A percentile compares a stretch with the other conserved stretches of the same genome.
These are phyloP conservation scores for Pythium sp. DNA, from an alignment of 352 stramenopile genomes.

Conservation along the genomic window DNA sequence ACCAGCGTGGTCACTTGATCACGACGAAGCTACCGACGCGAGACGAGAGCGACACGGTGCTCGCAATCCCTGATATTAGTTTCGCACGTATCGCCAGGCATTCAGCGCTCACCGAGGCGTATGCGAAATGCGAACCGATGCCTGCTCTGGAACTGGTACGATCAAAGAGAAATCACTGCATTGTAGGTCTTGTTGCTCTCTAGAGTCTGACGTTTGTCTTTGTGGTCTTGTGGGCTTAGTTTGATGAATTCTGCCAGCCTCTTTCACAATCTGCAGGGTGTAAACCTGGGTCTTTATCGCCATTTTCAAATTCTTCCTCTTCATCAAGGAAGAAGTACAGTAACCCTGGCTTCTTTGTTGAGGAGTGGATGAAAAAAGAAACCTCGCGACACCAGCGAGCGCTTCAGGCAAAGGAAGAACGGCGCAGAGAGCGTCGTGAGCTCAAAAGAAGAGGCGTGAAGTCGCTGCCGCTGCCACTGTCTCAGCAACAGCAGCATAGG, in stretches of 20 bases:
- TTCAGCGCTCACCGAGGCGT: slow-evolving; percentile 22
- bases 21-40: slow-evolving; percentile 19
- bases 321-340: slow-evolving; percentile 53
- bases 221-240: slow-evolving; percentile 14
- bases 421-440: slow-evolving; percentile 20
- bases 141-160: slow-evolving; percentile 43
- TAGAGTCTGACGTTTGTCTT: not conserved
- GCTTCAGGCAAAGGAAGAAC: slow-evolving; percentile 32
- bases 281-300: not conserved
- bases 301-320: slow-evolving; percentile 3
- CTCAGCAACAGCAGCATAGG: slow-evolving; percentile 13
- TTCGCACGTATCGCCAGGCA: slow-evolving; percentile 13
- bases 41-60: slow-evolving; percentile 26
- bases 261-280: not conserved
- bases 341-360: slow-evolving; percentile 53
- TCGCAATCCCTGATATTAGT: slow-evolving; percentile 18
- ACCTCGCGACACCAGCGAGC: slow-evolving; percentile 27
- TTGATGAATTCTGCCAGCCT: slow-evolving; percentile 33
- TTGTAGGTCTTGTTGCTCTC: not conserved
- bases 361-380: slow-evolving; percentile 58
- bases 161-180: not conserved
- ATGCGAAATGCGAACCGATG: slow-evolving; percentile 36
- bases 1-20: slow-evolving; percentile 9
- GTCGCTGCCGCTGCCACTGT: not conserved
- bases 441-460: slow-evolving; percentile 5